Base-by-base conservation (phyloP, 1,284 basidiomycete genomes). In the Veloporphyrellus conicus region DNA sequence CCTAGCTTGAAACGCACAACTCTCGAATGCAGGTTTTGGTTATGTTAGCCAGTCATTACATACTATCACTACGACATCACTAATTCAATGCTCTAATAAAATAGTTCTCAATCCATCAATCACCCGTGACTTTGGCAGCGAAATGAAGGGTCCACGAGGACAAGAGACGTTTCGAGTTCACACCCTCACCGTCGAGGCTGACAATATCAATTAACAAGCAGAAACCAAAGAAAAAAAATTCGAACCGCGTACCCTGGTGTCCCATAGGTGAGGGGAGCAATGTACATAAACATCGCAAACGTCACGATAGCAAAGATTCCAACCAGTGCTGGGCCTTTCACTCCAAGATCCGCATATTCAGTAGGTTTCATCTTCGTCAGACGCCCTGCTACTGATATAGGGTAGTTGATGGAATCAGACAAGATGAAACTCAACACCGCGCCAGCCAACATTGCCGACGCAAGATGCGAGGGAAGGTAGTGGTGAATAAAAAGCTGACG, bases 401-500 rank as follows among this genome's bases (percentile, higher is more conserved):
- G 96, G 66, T 82, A 95, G 72, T 99, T 94, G 67, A 99, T 84
- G 9, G 87, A 85, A 61, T 97, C 94, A 27, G 90, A 89, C 43
- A 93, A 70, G 53, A 98, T 75, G 70, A 97, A 99, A 71, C 90
- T 93, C 61, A 98, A 74, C 27, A 97, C 86, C 3, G 90, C 80
- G 36, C 95, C 96, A 15, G 94, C 91, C 40, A 96, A 83, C 47
- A 99, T 76, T 14, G 92, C 87, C 7, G 93, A 94, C 20, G 90
- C 88, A 34, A 99, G 78, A 66, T 95, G 92, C 0, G 92, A 91
- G 6, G 95, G 95, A 8, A 99, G 83, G 67, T 99, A 99, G 69
- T 99, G 95, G 68, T 99, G 95, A 33, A 99, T 75, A 78, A 97
- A 97, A 28, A 95, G 78, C 66, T 99, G 96, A 45, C 96, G 90